Base-by-base conservation (phyloP, 2,329 filamentous ascomycete species). In the Trichoderma citrinoviride region DNA sequence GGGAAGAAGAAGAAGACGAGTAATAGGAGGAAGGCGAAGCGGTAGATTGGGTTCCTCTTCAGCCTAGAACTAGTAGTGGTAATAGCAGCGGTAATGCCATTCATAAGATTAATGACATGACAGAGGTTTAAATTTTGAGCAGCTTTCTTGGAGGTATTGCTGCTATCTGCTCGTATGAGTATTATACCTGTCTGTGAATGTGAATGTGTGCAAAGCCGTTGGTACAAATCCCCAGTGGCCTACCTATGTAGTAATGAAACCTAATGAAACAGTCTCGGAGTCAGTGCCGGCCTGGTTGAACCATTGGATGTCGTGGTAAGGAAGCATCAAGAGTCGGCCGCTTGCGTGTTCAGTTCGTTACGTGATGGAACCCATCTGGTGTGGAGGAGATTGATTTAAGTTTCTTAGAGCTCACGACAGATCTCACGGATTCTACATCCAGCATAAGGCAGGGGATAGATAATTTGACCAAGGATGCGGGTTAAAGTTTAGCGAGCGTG, bases 11-110 rank as follows among this genome's bases (percentile, higher is more conserved):
- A 79, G 61, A 58, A 55, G 72, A 12, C 29, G 8, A 66, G 37
- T 14, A 60, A 53, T 4, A 47, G 54, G 19, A 84, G 84, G 73
- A 80, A 83, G 33, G 83, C 82, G 72, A 81, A 80, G 61, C 85
- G 77, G 14, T 65, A 43, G n/a, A 10, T 41, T 19, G 33, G 14
- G 21, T 7, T 21, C 2, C 5, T 14, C 10, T 33, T 33, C 8
- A 10, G 29, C 29, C 29, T 33, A 10, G 29, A 10, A 8, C 29
- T 33, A 23, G 19, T 46, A 19, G 40, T 40, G 25, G 17, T 40
- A 25, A 33, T 46, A 19, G 41, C 54, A 33, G 10, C 10, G n/a
- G n/a, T n/a, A n/a, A n/a, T n/a, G n/a, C n/a, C n/a, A n/a, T n/a
- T n/a, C n/a, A n/a, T n/a, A n/a, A n/a, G n/a, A n/a, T n/a, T n/a